A percentile compares a stretch with the other conserved stretches of the same genome.
These are phyloP conservation scores for Beauveria sp. DNA, from an alignment of 2,329 filamentous ascomycete species.

Conservation along the genomic window DNA sequence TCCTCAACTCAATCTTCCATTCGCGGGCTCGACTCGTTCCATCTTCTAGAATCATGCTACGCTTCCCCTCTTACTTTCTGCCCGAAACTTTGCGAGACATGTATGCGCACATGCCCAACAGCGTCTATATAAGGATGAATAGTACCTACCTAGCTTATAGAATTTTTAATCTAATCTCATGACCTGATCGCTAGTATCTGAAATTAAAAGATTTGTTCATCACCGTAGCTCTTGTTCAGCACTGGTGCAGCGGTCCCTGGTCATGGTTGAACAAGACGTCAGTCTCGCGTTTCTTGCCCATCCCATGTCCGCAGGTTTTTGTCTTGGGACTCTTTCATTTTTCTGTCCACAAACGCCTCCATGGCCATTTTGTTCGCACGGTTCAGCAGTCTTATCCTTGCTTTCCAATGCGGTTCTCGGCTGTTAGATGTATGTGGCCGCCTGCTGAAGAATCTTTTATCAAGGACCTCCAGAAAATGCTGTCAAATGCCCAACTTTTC, in stretches of 20 bases:
- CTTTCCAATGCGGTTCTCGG: conserved; percentile 21
- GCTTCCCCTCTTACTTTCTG: too few species aligned
- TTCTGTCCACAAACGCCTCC: conserved; percentile 24
- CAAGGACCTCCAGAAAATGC: conserved; percentile 26
- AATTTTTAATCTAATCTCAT: too few species aligned
- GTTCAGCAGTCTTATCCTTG: conserved; percentile 21
- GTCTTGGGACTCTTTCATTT: conserved; percentile 22
- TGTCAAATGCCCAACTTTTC: conserved; percentile 28
- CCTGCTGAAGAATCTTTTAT: conserved; percentile 25
- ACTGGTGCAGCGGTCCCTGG: neutral
- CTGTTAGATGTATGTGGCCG: conserved; percentile 8
- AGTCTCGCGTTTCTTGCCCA: conserved; percentile 13
- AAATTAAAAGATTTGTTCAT: too few species aligned
- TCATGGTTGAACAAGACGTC: neutral
- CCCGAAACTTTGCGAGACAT: too few species aligned
- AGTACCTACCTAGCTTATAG: too few species aligned
- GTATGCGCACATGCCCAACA: too few species aligned
- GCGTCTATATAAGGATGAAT: too few species aligned
- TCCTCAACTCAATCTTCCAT: too few species aligned
- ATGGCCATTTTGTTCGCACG: conserved; percentile 19
- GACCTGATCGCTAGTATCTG: too few species aligned
- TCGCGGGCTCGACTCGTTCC: too few species aligned
- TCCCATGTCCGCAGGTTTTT: conserved; percentile 21
- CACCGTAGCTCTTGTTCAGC: too few species aligned
- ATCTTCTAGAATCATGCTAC: too few species aligned